Base-by-base conservation (phyloP, 306 rosid species). In the Citrullus colocynthis region DNA sequence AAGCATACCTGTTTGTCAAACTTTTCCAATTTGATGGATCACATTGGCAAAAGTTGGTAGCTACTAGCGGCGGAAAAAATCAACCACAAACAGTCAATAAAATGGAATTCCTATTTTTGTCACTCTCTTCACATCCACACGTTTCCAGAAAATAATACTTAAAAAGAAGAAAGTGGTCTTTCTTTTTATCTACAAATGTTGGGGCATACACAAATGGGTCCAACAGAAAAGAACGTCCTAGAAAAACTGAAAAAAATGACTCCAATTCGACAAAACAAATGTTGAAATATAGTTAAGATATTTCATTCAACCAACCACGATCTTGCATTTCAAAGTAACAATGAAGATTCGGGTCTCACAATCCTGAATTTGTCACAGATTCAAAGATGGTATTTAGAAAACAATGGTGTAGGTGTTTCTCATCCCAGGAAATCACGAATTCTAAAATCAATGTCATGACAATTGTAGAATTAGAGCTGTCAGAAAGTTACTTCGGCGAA, bases 401-500 rank as follows among this genome's bases (percentile, higher is more conserved):
- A 42, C 37, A 70, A 70, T 44, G n/a, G 24, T 48, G 18, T 11
- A 24, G 3, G 24, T 28, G 59, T 69, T 44, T 48, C 41, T 72
- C 60, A 48, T 72, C 41, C 41, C 60, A 72, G 59, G 30, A 24
- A 15, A 36, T 49, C 59, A 9, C 59, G 6, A 44, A 14, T 48
- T 71, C 10, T 30, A 24, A 48, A 72, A 72, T 24, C 56, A 72
- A 7, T 24, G 37, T 20, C 20, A 70, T 49, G 59, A 72, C 24
- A 72, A 30, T 28, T 49, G 42, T 24, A 49, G 20, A 70, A 70
- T 44, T 42, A 48, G 18, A 15, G 24, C 36, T 44, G 37, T 44
- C 75, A 24, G 37, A 70, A 70, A 70, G 37, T 70, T 70, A 44
- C n/a, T 28, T 30, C 59, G 49, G 61, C 74, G 80, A 72, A 79